A percentile compares a stretch with the other conserved stretches of the same genome.
Conservation (phyloP, 2,329 filamentous ascomycete genomes). For the Ilyonectria sp. region DNA sequence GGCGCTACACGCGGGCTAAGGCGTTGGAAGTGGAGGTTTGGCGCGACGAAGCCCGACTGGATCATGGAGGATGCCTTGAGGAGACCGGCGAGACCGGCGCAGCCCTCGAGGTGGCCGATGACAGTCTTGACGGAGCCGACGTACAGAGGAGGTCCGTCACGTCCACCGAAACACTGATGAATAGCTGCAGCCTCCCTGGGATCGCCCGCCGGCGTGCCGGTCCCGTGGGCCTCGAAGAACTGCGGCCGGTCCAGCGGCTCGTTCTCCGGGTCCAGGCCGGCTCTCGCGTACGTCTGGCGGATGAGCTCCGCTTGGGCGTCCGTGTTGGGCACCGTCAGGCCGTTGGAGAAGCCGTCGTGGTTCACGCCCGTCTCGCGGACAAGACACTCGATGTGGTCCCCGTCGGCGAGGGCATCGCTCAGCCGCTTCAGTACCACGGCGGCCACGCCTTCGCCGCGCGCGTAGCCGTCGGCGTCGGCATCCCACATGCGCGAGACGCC, state of each 20-base stretch:
- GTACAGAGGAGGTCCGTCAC: not conserved
- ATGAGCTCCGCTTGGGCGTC: conserved; percentile 2
- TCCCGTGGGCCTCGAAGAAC: conserved; percentile 32
- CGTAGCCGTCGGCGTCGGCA: conserved; percentile 1
- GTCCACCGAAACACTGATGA: conserved; percentile 12
- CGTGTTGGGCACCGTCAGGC: conserved; percentile 4
- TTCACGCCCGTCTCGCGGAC: conserved; percentile 44
- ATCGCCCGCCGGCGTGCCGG: conserved; percentile 32
- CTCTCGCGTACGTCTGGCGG: not conserved
- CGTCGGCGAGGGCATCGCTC: conserved; percentile 54
- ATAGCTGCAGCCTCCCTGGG: conserved; percentile 33
- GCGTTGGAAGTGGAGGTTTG: too few relatives aligned
- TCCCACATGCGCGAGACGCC: conserved; percentile 10
- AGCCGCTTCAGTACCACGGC: conserved; percentile 4
- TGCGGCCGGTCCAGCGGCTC: conserved; percentile 4
- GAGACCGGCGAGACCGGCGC: too few relatives aligned
- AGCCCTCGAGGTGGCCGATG: too few relatives aligned
- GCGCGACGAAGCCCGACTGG: too few relatives aligned
- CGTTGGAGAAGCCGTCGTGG: conserved; percentile 39
- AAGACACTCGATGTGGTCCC: conserved; percentile 42
- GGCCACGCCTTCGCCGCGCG: conserved; percentile 1
- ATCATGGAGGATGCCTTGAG: too few relatives aligned
- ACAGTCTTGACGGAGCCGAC: conserved; percentile 34
- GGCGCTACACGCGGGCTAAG: not conserved
- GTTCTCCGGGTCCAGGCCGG: conserved; percentile 3